These are phyloP conservation scores for Echria macrotheca DNA, from an alignment of 495 filamentous ascomycete genomes.

Conservation along the genomic window DNA sequence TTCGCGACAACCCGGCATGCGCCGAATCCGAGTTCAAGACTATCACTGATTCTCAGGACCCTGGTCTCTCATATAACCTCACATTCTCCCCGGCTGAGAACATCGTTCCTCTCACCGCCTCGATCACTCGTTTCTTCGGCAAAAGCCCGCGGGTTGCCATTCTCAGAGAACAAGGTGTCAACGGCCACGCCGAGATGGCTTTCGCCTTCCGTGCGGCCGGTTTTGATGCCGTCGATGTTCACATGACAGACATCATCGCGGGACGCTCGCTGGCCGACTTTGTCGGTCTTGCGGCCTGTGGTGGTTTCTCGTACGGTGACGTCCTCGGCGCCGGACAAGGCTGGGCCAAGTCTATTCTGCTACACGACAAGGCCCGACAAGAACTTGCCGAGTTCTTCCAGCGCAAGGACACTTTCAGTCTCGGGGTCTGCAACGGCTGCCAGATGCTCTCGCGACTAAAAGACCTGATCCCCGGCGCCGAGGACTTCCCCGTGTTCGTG, in stretches of 20 bases:
- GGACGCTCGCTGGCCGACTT: slow-evolving; percentile 74
- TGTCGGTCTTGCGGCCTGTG: slow-evolving; percentile 84
- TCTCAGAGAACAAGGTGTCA: slow-evolving; percentile 90
- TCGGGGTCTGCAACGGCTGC: slow-evolving; percentile 97
- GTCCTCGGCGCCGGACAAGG: slow-evolving; percentile 91
- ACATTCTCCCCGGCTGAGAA: slow-evolving; percentile 77
- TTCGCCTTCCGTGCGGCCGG: slow-evolving; percentile 91
- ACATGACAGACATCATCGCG: slow-evolving; percentile 91
- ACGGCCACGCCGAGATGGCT: slow-evolving; percentile 92
- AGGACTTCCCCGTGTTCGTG: slow-evolving; percentile 83
- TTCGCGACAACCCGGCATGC: slow-evolving; percentile 82
- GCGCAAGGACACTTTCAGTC: slow-evolving; percentile 80
- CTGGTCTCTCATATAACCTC: slow-evolving; percentile 80
- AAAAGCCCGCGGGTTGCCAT: slow-evolving; percentile 85
- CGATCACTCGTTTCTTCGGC: slow-evolving; percentile 62
- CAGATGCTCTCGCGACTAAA: slow-evolving; percentile 87
- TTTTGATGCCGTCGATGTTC: slow-evolving; percentile 87
- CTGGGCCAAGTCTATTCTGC: slow-evolving; percentile 91
- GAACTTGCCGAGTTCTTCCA: slow-evolving; percentile 85
- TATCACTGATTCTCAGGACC: slow-evolving; percentile 70
- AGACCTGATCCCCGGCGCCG: slow-evolving; percentile 78
- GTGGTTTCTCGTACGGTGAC: slow-evolving; percentile 96
- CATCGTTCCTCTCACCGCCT: slow-evolving; percentile 63
- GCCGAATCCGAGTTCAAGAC: slow-evolving; percentile 79
- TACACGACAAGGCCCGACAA: slow-evolving; percentile 67